These are phyloP conservation scores for Aspergillus hancockii DNA, from an alignment of 495 filamentous ascomycete genomes.

Conservation along the genomic window DNA sequence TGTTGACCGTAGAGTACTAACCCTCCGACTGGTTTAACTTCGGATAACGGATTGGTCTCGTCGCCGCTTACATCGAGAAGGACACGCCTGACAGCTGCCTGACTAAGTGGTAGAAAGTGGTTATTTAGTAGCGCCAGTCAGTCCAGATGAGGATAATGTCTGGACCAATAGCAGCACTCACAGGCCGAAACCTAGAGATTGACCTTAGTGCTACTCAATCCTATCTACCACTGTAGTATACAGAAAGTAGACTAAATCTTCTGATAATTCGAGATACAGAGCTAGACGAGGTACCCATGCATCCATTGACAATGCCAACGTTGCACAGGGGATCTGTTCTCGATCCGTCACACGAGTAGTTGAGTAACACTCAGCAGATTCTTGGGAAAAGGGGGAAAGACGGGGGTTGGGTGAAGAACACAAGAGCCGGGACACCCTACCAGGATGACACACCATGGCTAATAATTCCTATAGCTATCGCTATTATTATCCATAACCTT, in stretches of 20 bases:
- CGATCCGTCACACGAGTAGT: not conserved
- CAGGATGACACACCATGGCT: not conserved
- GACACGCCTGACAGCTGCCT: no score
- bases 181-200: not conserved
- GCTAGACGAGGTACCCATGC: not conserved
- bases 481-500: not conserved
- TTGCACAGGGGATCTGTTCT: not conserved
- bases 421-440: not conserved
- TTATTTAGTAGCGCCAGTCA: no score
- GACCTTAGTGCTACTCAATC: no score
- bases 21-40: not conserved
- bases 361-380: not conserved
- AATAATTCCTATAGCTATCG: conserved; percentile 1
- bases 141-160: no score
- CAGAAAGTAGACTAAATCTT: not conserved
- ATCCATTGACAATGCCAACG: not conserved
- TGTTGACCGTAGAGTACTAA: not conserved
- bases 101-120: no score
- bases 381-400: not conserved
- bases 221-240: no score
- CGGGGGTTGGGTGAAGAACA: not conserved
- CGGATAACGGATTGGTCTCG: not conserved
- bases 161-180: no score
- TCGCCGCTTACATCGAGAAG: no score
- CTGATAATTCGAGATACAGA: not conserved